These are phyloP conservation scores for Raffaelea deltoideospora DNA, from an alignment of 2,329 filamentous ascomycete genomes.

Conservation along the genomic window DNA sequence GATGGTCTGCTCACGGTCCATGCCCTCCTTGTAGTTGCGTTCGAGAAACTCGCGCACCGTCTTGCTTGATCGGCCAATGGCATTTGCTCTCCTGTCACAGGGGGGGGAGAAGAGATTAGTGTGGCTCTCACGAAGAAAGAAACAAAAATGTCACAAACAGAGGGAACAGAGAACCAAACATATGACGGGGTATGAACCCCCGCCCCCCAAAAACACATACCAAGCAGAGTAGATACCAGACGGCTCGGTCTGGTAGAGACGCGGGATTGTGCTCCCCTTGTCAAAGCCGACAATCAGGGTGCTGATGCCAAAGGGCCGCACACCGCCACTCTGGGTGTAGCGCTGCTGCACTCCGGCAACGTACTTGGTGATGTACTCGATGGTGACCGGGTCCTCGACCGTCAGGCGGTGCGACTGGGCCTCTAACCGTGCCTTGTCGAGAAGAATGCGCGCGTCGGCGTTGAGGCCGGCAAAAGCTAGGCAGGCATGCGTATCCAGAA, in stretches of 20 bases:
- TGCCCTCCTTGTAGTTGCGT: slow-evolving; percentile 95
- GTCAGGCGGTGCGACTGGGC: slow-evolving; percentile 94
- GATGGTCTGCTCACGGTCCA: slow-evolving; percentile 93
- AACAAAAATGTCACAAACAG: too few species aligned
- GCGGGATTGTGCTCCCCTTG: slow-evolving; percentile 72
- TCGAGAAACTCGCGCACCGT: slow-evolving; percentile 97
- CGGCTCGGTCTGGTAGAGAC: slow-evolving; percentile 97
- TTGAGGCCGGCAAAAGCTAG: slow-evolving; percentile 96
- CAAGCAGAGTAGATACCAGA: slow-evolving; percentile 98
- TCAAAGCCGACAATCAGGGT: slow-evolving; percentile 98
- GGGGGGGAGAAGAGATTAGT: too few species aligned
- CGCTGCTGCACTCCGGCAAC: slow-evolving; percentile 95
- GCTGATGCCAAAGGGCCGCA: slow-evolving; percentile 96
- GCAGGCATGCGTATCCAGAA: slow-evolving; percentile 83
- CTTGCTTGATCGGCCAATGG: slow-evolving; percentile 96
- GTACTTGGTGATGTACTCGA: slow-evolving; percentile 99
- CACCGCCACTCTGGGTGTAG: slow-evolving; percentile 97
- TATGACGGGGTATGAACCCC: too few species aligned
- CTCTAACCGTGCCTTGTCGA: slow-evolving; percentile 95
- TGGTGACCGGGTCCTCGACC: slow-evolving; percentile 90
- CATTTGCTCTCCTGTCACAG: slow-evolving; percentile 83
- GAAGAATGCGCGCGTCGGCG: slow-evolving; percentile 91
- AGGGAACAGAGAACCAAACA: neutral
- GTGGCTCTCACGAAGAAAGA: too few species aligned
- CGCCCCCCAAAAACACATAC: slow-evolving; percentile 47